A percentile compares a stretch with the other conserved stretches of the same genome.
Conservation (phyloP, 2,329 filamentous ascomycete genomes). For the Colletotrichum costaricense region DNA sequence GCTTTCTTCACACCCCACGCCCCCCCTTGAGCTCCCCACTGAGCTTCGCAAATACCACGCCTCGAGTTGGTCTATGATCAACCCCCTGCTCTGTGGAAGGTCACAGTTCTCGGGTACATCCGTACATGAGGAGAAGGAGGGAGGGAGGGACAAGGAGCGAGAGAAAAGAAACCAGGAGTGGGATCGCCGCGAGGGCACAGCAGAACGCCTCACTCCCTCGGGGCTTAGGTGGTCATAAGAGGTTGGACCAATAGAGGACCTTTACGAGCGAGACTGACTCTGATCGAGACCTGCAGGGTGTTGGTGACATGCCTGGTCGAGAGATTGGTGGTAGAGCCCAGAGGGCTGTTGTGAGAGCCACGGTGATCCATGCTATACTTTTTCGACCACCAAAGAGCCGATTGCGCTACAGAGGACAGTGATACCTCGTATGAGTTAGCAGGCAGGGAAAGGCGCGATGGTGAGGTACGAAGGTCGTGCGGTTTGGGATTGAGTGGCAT, state of each 20-base stretch:
- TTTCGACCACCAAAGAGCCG: conserved; percentile 5
- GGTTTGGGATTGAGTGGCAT: conserved; percentile 30
- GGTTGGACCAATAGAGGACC: conserved; percentile 31
- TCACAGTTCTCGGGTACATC: conserved; percentile 20
- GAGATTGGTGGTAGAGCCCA: conserved; percentile 28
- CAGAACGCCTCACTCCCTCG: conserved; percentile 29
- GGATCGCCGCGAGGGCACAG: conserved; percentile 23
- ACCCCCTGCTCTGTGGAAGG: neutral
- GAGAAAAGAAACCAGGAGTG: conserved; percentile 5
- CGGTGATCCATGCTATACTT: conserved; percentile 1
- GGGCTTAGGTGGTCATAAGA: conserved; percentile 26
- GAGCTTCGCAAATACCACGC: conserved; percentile 1
- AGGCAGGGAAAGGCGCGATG: conserved; percentile 6
- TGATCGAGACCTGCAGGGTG: conserved; percentile 32
- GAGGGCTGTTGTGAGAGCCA: neutral
- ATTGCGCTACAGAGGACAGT: conserved; percentile 7
- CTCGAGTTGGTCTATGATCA: neutral
- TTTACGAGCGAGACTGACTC: conserved; percentile 34
- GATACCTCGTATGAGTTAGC: conserved; percentile 22
- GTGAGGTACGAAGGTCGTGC: conserved; percentile 25
- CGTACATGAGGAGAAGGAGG: neutral
- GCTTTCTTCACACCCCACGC: neutral
- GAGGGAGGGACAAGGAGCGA: neutral
- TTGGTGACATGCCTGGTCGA: conserved; percentile 32
- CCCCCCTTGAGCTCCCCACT: neutral